Conservation (phyloP, 257 asterid genomes). For the Hygrophila difformis region DNA sequence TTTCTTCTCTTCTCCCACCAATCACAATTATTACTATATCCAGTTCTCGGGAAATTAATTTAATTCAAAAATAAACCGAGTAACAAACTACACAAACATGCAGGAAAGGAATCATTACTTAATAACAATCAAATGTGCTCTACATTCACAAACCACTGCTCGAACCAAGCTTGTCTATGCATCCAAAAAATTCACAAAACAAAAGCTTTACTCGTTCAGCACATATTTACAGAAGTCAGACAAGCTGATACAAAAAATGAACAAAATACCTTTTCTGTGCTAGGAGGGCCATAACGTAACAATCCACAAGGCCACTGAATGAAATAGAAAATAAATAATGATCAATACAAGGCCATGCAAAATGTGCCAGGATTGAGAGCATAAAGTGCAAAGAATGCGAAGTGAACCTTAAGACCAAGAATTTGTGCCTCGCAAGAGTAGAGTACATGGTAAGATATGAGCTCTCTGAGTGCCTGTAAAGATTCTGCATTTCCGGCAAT, state of each 20-base stretch:
- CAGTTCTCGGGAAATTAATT: too few species aligned
- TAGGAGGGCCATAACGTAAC: constrained; percentile 92
- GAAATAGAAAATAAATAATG: not conserved
- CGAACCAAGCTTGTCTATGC: constrained; percentile 98
- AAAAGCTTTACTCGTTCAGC: too few species aligned
- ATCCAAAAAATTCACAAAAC: constrained; percentile 2
- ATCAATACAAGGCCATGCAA: not conserved
- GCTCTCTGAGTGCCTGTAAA: constrained; percentile 61
- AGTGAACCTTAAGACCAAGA: constrained; percentile 62
- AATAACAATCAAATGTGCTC: constrained; percentile 63
- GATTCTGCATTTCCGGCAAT: constrained; percentile 73
- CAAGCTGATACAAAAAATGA: too few species aligned
- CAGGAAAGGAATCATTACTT: constrained; percentile 33
- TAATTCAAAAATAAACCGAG: not conserved
- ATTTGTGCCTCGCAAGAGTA: constrained; percentile 53
- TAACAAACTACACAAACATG: not conserved
- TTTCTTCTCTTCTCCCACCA: not conserved
- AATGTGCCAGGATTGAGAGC: not conserved
- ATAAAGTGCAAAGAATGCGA: not conserved
- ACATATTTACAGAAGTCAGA: too few species aligned
- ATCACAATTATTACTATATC: not conserved
- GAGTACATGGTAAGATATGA: constrained; percentile 51
- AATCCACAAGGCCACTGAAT: constrained; percentile 82
- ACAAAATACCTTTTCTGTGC: constrained; percentile 79
- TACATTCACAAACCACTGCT: constrained; percentile 84